phyloP scores from a whole-genome alignment of 805 yeast genomes.

The Kuraishia capsulata region DNA sequence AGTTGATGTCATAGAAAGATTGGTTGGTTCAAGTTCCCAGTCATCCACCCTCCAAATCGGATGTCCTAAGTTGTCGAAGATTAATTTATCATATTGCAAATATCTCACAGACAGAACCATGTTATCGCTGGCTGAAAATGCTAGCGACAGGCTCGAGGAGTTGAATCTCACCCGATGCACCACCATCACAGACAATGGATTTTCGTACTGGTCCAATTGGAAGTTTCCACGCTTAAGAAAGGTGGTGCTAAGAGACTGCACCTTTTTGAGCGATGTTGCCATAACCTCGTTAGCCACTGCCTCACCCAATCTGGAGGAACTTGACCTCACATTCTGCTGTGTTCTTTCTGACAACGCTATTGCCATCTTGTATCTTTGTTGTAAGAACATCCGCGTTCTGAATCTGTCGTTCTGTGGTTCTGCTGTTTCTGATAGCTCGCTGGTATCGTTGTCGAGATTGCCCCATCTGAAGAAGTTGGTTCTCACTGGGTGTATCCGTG shows the following conservation, averaged over 20 bases:
- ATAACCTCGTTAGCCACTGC: constrained; percentile 53
- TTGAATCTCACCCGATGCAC: constrained; percentile 69
- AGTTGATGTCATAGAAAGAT: constrained; percentile 61
- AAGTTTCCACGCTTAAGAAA: constrained; percentile 44
- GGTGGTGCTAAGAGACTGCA: constrained; percentile 60
- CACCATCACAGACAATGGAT: constrained; percentile 68
- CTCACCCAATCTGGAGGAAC: constrained; percentile 44
- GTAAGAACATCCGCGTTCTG: constrained; percentile 41
- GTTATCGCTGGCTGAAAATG: constrained; percentile 51
- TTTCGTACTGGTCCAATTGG: constrained; percentile 51
- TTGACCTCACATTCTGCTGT: constrained; percentile 69
- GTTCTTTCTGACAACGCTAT: constrained; percentile 61
- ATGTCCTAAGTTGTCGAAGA: constrained; percentile 43
- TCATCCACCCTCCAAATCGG: constrained; percentile 28
- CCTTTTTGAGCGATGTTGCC: constrained; percentile 60
- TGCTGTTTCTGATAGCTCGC: constrained; percentile 67
- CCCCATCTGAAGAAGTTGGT: constrained; percentile 36
- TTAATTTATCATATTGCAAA: constrained; percentile 68
- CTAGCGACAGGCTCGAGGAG: constrained; percentile 42
- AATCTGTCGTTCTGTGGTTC: constrained; percentile 71
- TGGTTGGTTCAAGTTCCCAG: constrained; percentile 34
- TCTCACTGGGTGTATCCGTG: constrained; percentile 66
- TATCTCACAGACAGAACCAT: constrained; percentile 62
- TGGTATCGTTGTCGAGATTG: constrained; percentile 52
- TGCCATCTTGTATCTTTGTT: constrained; percentile 59